phyloP scores from a whole-genome alignment of 108 stramenopile species.

The Skeletonema menzelii region DNA sequence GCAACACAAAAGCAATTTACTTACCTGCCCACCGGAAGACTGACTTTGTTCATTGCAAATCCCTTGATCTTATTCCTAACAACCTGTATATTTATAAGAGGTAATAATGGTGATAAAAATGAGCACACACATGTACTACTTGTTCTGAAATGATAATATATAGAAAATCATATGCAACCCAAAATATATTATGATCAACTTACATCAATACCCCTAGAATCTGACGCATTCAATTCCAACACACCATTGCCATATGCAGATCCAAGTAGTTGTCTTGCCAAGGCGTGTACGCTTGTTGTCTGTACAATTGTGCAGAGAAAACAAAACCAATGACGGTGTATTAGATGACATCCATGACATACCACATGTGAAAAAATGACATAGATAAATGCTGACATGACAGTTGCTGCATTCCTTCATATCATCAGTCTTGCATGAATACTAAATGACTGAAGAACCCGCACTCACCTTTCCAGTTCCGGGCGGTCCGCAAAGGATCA shows the following conservation, averaged over 20 bases:
- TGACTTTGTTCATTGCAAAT: slow-evolving; percentile 96
- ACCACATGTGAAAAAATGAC: slow-evolving; percentile 1
- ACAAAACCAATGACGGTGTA: not conserved
- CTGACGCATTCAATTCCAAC: slow-evolving; percentile 96
- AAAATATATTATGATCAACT: slow-evolving; percentile 14
- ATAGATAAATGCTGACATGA: not conserved
- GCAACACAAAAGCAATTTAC: slow-evolving; percentile 5
- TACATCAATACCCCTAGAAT: slow-evolving; percentile 96
- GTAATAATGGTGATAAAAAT: not conserved
- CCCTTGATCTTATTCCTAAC: slow-evolving; percentile 98
- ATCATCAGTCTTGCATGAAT: no score
- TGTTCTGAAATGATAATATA: no score
- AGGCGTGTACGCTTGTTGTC: slow-evolving; percentile 89
- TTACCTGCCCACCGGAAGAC: slow-evolving; percentile 71
- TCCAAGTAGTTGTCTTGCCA: slow-evolving; percentile 89
- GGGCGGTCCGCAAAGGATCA: slow-evolving; percentile 95
- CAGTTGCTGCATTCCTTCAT: no score
- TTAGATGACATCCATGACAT: not conserved
- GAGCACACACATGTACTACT: not conserved
- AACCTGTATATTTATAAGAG: slow-evolving; percentile 48
- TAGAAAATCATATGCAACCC: no score
- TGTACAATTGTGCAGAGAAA: slow-evolving; percentile 11
- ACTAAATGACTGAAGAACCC: no score
- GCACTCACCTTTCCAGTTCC: slow-evolving; percentile 82
- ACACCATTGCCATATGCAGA: slow-evolving; percentile 74